phyloP scores from a whole-genome alignment of 257 asterid genomes.

The Capsicum pubescens region DNA sequence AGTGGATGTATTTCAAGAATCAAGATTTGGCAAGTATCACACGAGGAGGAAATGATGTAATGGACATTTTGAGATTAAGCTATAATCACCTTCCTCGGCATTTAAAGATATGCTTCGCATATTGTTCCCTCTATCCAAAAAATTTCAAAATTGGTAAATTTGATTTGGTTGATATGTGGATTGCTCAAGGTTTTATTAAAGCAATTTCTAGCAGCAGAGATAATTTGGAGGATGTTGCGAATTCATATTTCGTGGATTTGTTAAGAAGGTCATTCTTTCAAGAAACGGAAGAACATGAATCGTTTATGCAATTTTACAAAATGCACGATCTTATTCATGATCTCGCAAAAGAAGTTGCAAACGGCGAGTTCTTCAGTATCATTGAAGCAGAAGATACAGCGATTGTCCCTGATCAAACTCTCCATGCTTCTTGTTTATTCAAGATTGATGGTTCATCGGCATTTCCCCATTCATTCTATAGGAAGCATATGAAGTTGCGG shows the following conservation, averaged over 20 bases:
- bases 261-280: constrained; percentile 22
- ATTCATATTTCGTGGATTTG: background rate
- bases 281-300: background rate
- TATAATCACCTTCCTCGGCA: constrained; percentile 23
- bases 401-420: constrained; percentile 2
- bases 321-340: constrained; percentile 29
- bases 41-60: too few species aligned
- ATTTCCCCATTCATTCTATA: background rate
- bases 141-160: background rate
- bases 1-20: too few species aligned
- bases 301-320: background rate
- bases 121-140: constrained; percentile 8
- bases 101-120: constrained; percentile 13
- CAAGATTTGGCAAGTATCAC: too few species aligned
- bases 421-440: background rate
- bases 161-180: constrained; percentile 29
- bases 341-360: constrained; percentile 23
- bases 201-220: background rate
- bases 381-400: background rate
- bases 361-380: background rate
- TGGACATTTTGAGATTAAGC: too few species aligned
- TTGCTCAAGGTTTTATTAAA: constrained; percentile 29
- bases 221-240: constrained; percentile 11
- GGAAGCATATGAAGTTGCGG: background rate
- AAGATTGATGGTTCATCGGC: background rate